Percentiles rank a stretch among this genome's conserved stretches.
Evolutionary conservation across 306 rosid genomes (phyloP).

Genomic region (Astragalus membranaceus): DNA sequence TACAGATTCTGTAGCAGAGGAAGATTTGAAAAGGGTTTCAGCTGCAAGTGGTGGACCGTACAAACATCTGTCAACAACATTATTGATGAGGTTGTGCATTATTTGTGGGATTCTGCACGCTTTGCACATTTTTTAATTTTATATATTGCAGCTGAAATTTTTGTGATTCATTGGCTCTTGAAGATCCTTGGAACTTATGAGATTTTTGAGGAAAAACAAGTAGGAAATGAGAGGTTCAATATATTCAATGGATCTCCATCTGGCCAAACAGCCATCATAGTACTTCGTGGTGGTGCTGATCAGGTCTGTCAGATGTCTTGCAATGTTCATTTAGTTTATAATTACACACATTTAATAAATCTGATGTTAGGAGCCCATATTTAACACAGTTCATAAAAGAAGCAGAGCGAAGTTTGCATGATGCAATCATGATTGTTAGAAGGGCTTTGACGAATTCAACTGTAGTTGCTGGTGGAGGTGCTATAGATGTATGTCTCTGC

Average conservation of each 20-base stretch:
- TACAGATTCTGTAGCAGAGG: constrained; percentile 55
- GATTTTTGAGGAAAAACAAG: constrained; percentile 90
- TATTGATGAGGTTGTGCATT: constrained; percentile 68
- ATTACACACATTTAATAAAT: background rate
- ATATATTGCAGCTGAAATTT: constrained; percentile 8
- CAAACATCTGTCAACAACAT: constrained; percentile 92
- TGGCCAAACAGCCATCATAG: constrained; percentile 90
- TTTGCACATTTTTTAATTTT: background rate
- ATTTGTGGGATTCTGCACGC: background rate
- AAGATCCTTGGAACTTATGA: constrained; percentile 97
- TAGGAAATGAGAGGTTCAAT: constrained; percentile 96
- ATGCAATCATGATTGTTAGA: constrained; percentile 98
- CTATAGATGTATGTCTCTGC: constrained; percentile 71
- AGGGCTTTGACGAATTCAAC: constrained; percentile 96
- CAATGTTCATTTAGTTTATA: background rate
- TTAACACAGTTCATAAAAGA: constrained; percentile 86
- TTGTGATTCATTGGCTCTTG: constrained; percentile 20
- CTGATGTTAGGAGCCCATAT: background rate
- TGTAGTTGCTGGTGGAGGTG: constrained; percentile 99
- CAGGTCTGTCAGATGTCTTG: constrained; percentile 47
- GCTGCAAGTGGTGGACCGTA: constrained; percentile 98
- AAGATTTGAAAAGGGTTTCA: constrained; percentile 85
- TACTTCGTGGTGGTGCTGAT: constrained; percentile 99
- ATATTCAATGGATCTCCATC: constrained; percentile 95
- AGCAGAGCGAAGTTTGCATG: constrained; percentile 98